Evolutionary conservation across 1,284 basidiomycete species (phyloP).

Genomic region (Ceratobasidium sp.): DNA sequence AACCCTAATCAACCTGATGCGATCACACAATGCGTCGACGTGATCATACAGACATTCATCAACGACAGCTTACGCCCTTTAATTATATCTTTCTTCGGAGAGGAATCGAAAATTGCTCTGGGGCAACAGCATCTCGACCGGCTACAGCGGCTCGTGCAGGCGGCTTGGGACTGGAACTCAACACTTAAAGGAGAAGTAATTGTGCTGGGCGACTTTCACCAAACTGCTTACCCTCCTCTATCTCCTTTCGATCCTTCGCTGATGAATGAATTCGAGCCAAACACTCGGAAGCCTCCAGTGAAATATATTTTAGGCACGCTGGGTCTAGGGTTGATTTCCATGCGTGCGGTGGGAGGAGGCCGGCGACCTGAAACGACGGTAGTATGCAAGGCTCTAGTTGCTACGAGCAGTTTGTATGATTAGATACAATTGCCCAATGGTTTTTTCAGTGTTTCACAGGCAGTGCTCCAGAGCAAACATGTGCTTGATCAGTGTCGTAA

Average conservation of each 20-base stretch:
- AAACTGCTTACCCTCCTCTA: background rate
- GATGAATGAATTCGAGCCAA: constrained; percentile 18
- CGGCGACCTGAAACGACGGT: constrained; percentile 1
- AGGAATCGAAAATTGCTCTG: background rate
- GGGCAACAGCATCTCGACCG: background rate
- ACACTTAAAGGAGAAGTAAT: constrained; percentile 23
- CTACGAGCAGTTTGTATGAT: background rate
- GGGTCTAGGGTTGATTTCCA: constrained; percentile 2
- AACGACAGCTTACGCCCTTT: background rate
- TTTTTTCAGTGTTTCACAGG: too few relatives aligned
- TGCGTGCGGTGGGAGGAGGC: constrained; percentile 8
- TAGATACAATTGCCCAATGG: background rate
- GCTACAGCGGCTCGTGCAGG: background rate
- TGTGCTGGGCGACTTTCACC: constrained; percentile 29
- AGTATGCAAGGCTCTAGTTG: background rate
- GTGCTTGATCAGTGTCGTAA: too few relatives aligned
- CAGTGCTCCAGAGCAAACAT: too few relatives aligned
- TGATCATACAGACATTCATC: background rate
- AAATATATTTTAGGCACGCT: constrained; percentile 12
- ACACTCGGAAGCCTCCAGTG: background rate
- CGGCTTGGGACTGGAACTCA: constrained; percentile 37
- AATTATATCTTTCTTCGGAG: constrained; percentile 13
- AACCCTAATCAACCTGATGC: background rate
- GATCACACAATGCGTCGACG: background rate
- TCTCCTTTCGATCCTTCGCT: background rate